These are phyloP conservation scores for Gnomoniopsis smithogilvyi DNA, from an alignment of 2,329 filamentous ascomycete species.

Conservation along the genomic window DNA sequence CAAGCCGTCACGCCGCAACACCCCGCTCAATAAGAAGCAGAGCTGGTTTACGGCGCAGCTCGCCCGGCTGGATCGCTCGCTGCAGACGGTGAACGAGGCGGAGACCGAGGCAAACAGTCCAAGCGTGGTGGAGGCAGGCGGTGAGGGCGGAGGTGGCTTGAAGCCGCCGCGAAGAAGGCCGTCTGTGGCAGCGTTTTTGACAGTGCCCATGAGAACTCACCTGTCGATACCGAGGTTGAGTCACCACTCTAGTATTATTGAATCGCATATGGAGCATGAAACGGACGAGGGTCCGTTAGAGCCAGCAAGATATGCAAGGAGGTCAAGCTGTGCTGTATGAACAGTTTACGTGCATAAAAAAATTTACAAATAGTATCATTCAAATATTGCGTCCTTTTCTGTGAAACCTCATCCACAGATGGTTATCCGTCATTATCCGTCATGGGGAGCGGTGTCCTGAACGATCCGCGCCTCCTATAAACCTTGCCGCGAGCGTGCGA, in stretches of 20 bases:
- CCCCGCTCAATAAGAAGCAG: constrained; percentile 7
- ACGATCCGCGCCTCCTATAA: too few relatives aligned
- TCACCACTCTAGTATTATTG: constrained; percentile 4
- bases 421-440: too few relatives aligned
- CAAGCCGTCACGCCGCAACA: constrained; percentile 5
- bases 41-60: constrained; percentile 17
- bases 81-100: constrained; percentile 10
- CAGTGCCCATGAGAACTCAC: background rate
- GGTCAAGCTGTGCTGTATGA: background rate
- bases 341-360: background rate
- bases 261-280: background rate
- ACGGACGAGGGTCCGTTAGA: constrained; percentile 4
- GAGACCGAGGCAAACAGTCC: background rate
- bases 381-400: background rate
- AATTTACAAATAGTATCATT: background rate
- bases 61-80: constrained; percentile 11
- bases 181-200: background rate
- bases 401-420: background rate
- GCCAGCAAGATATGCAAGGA: background rate
- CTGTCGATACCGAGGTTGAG: background rate
- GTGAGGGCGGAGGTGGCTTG: background rate
- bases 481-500: too few relatives aligned
- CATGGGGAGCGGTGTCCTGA: too few relatives aligned
- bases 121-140: background rate
- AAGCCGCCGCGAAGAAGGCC: background rate